A percentile compares a stretch with the other conserved stretches of the same genome.
These are phyloP conservation scores for Sanghuangporus weigelae DNA, from an alignment of 1,284 basidiomycete genomes.

Conservation along the genomic window DNA sequence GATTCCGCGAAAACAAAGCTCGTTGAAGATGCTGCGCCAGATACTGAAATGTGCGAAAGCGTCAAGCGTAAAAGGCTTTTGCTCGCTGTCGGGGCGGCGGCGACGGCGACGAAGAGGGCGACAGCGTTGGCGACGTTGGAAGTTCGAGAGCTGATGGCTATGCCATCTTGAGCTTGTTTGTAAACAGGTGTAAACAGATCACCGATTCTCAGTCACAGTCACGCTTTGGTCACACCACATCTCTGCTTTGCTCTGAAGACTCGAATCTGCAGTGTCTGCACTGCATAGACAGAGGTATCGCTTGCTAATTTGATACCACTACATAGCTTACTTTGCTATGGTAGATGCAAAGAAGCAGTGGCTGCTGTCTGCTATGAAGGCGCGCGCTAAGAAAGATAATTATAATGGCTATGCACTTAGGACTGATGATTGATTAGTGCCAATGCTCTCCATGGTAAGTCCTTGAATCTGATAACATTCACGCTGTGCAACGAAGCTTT, in stretches of 20 bases:
- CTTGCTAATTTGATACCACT: neutral
- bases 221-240: neutral
- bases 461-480: too few species aligned
- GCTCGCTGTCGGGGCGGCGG: slow-evolving; percentile 15
- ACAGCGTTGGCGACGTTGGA: slow-evolving; percentile 8
- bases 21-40: slow-evolving; percentile 5
- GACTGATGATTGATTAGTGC: too few species aligned
- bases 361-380: too few species aligned
- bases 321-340: too few species aligned
- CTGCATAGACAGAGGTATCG: neutral
- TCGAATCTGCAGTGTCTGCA: too few species aligned
- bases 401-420: too few species aligned
- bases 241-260: neutral
- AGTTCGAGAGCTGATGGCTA: slow-evolving; percentile 5
- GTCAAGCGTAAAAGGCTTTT: slow-evolving; percentile 6
- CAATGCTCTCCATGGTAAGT: too few species aligned
- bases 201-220: slow-evolving; percentile 5
- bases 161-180: neutral
- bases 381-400: too few species aligned
- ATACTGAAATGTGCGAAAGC: neutral
- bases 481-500: neutral
- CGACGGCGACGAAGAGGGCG: slow-evolving; percentile 8
- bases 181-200: slow-evolving; percentile 8
- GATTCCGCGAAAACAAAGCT: slow-evolving; percentile 11
- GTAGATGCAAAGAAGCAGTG: too few species aligned